phyloP scores from a whole-genome alignment of 805 yeast species.

The Wickerhamiella allomyrinae region DNA sequence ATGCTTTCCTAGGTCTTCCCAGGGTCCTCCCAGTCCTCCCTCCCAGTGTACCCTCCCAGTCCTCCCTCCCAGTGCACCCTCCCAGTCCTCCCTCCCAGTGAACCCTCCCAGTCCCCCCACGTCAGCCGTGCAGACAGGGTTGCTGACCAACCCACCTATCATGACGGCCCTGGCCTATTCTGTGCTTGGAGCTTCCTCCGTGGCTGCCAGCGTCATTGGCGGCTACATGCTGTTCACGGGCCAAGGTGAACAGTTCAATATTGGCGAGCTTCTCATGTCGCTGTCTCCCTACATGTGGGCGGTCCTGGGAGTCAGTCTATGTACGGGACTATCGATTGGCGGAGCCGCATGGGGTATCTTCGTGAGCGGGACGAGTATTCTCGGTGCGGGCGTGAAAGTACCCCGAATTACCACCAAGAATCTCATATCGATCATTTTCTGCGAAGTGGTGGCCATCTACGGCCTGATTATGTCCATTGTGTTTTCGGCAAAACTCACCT shows the following conservation, averaged over 20 bases:
- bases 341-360: constrained; percentile 99
- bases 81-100: too few relatives aligned
- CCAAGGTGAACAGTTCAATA: constrained; percentile 80
- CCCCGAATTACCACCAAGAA: constrained; percentile 97
- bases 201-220: constrained; percentile 13
- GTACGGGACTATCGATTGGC: constrained; percentile 87
- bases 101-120: too few relatives aligned
- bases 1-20: too few relatives aligned
- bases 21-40: too few relatives aligned
- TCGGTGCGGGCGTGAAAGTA: constrained; percentile 97
- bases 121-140: too few relatives aligned
- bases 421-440: constrained; percentile 88
- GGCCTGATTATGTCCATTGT: constrained; percentile 97
- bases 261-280: constrained; percentile 71
- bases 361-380: constrained; percentile 81
- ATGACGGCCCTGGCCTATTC: not conserved
- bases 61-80: too few relatives aligned
- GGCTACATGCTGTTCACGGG: constrained; percentile 56
- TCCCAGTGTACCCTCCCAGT: too few relatives aligned
- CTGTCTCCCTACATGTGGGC: constrained; percentile 98
- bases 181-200: constrained; percentile 7
- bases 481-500: constrained; percentile 72
- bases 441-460: constrained; percentile 98
- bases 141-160: constrained; percentile 1
- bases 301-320: constrained; percentile 67